phyloP scores from a whole-genome alignment of 1,284 basidiomycete species.

The Fomitopsis pinicola region DNA sequence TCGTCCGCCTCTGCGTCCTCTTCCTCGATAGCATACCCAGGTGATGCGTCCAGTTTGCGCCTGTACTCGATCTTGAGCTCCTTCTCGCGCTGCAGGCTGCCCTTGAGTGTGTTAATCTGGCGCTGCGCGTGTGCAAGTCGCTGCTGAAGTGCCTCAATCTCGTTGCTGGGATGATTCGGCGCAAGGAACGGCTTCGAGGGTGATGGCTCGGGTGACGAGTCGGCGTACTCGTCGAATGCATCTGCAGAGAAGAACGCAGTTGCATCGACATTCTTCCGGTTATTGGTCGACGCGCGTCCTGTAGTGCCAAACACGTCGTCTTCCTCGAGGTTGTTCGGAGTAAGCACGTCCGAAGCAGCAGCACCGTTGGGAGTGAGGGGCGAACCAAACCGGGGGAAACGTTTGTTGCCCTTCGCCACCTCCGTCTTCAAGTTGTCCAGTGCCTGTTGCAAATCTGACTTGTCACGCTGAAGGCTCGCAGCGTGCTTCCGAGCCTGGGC shows the following conservation, averaged over 20 bases:
- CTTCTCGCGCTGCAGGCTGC: conserved; percentile 76
- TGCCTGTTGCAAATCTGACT: conserved; percentile 83
- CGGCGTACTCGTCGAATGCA: conserved; percentile 39
- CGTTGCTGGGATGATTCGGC: conserved; percentile 70
- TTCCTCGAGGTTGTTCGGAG: conserved; percentile 55
- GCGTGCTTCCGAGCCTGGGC: conserved; percentile 86
- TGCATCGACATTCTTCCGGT: conserved; percentile 53
- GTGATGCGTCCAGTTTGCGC: conserved; percentile 43
- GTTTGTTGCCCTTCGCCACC: conserved; percentile 52
- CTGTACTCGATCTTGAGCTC: conserved; percentile 65
- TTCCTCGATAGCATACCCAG: conserved; percentile 36
- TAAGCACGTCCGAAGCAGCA: conserved; percentile 46
- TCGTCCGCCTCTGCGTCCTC: conserved; percentile 47
- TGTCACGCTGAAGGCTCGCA: conserved; percentile 87
- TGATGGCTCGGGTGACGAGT: conserved; percentile 61
- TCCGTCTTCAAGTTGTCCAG: conserved; percentile 76
- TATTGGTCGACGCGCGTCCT: conserved; percentile 55
- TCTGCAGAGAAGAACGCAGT: conserved; percentile 55
- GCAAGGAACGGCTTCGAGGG: conserved; percentile 57
- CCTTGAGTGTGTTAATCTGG: conserved; percentile 76
- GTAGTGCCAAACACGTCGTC: conserved; percentile 67
- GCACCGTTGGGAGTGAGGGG: conserved; percentile 61
- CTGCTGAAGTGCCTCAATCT: conserved; percentile 76
- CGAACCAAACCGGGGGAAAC: conserved; percentile 61
- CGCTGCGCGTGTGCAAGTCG: conserved; percentile 78